Evolutionary conservation across 495 filamentous ascomycete genomes (phyloP), one percentile per base, ranked within the genome.

Genomic region (Penicillium canariense): DNA sequence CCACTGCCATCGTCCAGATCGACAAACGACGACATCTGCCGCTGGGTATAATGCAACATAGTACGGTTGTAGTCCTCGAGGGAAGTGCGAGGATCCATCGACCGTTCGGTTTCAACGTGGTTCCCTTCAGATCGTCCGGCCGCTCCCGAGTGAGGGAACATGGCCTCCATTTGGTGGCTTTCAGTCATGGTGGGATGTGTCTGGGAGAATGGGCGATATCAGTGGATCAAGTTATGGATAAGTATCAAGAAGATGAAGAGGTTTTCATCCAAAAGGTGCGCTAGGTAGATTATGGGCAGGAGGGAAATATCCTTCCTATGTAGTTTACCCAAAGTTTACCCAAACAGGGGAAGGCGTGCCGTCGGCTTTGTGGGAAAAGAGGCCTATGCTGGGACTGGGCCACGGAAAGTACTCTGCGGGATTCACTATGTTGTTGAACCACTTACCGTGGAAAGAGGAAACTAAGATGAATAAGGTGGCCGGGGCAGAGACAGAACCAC

Each of bases 1-100:
- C 48, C 48, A 20, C 56, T 59, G 42, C 54, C 57, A 22, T 63
- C 59, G 15, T 73, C 72, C 4, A 50, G 27, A 38, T 73, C 68
- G 36, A 70, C 64, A 44, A 77, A 78, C 2, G 63, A 49, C 0
- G 67, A 66, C 65, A 78, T 77, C 42, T 76, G 75, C 20, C 66
- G 70, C 34, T 77, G 73, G 7, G 75, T 78, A 42, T 78, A 73
- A 31, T 74, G 59, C 46, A 78, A 62, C 75, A 78, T 77, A 38
- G 70, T 66, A 4, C 72, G 71, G 59, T 72, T 74, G 50, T 78
- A 78, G 55, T 76, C 75, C 52, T 75, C 75, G 6, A 78, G 52
- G 3, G 72, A 72, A 1, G 50, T 61, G 14, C 51, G 60, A 38
- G 69, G 69, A 26, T 72, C 63, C 2, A 59, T 18, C 27, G 66